Evolutionary conservation across 768 basidiomycete species (phyloP).

Genomic region (Mycena vulgaris): DNA sequence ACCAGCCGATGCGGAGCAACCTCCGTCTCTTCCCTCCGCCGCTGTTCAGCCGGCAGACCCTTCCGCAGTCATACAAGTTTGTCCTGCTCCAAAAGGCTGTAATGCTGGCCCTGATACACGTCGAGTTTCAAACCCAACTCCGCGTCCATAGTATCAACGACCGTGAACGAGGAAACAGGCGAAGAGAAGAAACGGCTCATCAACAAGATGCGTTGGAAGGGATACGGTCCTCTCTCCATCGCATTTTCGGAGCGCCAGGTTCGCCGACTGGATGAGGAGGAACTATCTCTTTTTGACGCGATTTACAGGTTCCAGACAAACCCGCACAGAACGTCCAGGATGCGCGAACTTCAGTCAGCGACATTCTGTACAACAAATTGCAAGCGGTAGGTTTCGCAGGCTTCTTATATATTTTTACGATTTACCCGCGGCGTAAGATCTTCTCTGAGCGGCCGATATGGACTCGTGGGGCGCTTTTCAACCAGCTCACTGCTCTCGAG

Average conservation of each 20-base stretch:
- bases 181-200: constrained; percentile 88
- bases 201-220: constrained; percentile 90
- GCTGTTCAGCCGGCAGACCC: constrained; percentile 85
- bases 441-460: constrained; percentile 88
- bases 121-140: constrained; percentile 84
- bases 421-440: constrained; percentile 58
- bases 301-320: constrained; percentile 72
- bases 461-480: constrained; percentile 90
- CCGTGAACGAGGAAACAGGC: constrained; percentile 82
- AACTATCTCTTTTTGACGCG: constrained; percentile 8
- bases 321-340: constrained; percentile 76
- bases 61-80: constrained; percentile 88
- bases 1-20: constrained; percentile 61
- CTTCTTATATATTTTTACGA: background rate
- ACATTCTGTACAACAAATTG: constrained; percentile 67
- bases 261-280: constrained; percentile 29
- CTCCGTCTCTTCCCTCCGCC: constrained; percentile 91
- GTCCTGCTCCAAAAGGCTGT: constrained; percentile 23
- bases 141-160: constrained; percentile 78
- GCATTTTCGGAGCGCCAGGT: constrained; percentile 75
- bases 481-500: constrained; percentile 81
- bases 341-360: constrained; percentile 68
- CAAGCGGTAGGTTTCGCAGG: constrained; percentile 59
- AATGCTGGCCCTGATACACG: background rate
- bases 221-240: constrained; percentile 81